These are phyloP conservation scores for Lactifluus volemus DNA, from an alignment of 768 basidiomycete genomes.

Conservation along the genomic window DNA sequence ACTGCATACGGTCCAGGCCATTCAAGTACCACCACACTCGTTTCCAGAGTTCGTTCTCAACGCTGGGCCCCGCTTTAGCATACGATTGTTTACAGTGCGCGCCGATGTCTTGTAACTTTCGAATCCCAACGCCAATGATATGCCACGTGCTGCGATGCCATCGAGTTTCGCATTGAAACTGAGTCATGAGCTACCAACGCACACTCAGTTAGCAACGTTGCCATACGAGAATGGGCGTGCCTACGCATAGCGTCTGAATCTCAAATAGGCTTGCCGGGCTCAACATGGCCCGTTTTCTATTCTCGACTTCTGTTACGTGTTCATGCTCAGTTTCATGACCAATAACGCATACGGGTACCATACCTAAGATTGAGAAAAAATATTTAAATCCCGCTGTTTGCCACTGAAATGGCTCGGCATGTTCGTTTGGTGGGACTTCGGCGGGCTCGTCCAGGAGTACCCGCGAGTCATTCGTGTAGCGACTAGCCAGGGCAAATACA, in stretches of 20 bases:
- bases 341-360: conserved; percentile 2
- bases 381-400: conserved; percentile 52
- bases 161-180: conserved; percentile 39
- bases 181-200: conserved; percentile 36
- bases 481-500: conserved; percentile 25
- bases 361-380: conserved; percentile 47
- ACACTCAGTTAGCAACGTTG: conserved; percentile 7
- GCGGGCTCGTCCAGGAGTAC: conserved; percentile 24
- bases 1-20: conserved; percentile 48
- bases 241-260: conserved; percentile 47
- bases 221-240: conserved; percentile 21
- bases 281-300: conserved; percentile 40
- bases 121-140: conserved; percentile 30
- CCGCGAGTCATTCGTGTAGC: conserved; percentile 24
- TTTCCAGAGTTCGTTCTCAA: conserved; percentile 44
- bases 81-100: conserved; percentile 36
- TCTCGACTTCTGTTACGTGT: conserved; percentile 39
- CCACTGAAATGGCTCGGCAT: conserved; percentile 35
- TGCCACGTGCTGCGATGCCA: conserved; percentile 39
- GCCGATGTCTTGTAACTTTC: conserved; percentile 51
- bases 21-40: conserved; percentile 50
- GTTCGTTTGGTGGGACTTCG: conserved; percentile 21
- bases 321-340: conserved; percentile 2
- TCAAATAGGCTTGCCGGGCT: conserved; percentile 54
- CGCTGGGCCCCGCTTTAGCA: conserved; percentile 20